Evolutionary conservation across 345 rosid species (phyloP), one percentile per base, ranked within the genome.

Genomic region (Zanthoxylum bungeanum): DNA sequence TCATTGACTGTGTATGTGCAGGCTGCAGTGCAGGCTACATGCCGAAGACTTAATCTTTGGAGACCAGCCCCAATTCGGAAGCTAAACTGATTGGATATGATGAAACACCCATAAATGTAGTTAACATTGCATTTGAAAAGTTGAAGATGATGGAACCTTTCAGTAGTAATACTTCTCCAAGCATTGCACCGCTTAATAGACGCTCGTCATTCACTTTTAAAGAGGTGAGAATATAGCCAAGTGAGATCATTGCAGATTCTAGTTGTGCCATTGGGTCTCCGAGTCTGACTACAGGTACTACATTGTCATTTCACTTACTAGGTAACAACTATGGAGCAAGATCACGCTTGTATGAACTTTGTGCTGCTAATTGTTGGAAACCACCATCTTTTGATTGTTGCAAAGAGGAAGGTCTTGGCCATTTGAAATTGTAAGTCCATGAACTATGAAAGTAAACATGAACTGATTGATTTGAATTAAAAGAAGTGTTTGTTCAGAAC

Each of bases 81-180:
- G 85, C 97, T 70, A 82, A 74, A 80, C 79, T 93, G 82, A 85
- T 93, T 69, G 98, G 98, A 77, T 93, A 76, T 62, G 80, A 88
- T 79, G 98, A 91, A 84, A 85, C 69, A 25, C 90, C 92, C 3
- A 49, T 86, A 62, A 81, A 88, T 73, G 83, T 93, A 61, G 51
- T 42, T 16, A 73, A 40, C 10, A 19, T 5, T 27, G 80, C 39
- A 50, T 51, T 74, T 55, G 86, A 67, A 75, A 77, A 62, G 51
- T 60, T 78, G 78, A 75, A 64, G 14, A 9, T 79, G 25, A 70
- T 70, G 49, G 85, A 78, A 71, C 66, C 64, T 51, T 56, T 58
- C 44, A 63, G 25, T 44, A 40, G 66, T 51, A 56, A 68, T 66
- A 49, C 10, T 49, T 40, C 50, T 55, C 53, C 83, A 17, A 0